A percentile compares a stretch with the other conserved stretches of the same genome.
phyloP scores from a whole-genome alignment of 2,329 filamentous ascomycete species.

The Alternaria sp. region DNA sequence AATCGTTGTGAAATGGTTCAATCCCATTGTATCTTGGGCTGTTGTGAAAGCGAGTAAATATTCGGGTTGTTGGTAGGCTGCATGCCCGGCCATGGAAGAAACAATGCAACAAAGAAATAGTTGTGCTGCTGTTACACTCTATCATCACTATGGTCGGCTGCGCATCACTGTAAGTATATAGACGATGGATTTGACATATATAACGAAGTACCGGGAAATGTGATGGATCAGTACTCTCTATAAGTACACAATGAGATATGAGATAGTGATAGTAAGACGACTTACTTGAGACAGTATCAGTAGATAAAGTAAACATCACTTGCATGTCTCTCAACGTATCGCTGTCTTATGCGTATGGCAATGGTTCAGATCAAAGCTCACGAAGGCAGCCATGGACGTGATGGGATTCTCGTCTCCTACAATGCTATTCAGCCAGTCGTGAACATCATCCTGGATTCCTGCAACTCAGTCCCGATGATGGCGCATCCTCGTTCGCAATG shows the following conservation, averaged over 20 bases:
- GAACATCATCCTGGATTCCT: neutral
- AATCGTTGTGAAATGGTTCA: neutral
- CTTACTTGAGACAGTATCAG: neutral
- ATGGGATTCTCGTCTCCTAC: neutral
- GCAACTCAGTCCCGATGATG: neutral
- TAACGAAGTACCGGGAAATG: neutral
- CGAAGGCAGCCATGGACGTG: neutral
- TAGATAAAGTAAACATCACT: neutral
- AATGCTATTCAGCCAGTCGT: neutral
- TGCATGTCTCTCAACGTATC: neutral
- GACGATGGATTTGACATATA: neutral
- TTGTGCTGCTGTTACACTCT: neutral
- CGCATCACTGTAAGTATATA: neutral
- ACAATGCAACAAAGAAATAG: neutral
- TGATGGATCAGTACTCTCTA: neutral
- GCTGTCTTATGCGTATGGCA: neutral
- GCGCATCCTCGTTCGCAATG: slow-evolving; percentile 2
- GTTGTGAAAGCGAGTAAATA: neutral
- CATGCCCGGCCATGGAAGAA: neutral
- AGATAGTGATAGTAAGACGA: neutral
- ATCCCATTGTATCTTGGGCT: neutral
- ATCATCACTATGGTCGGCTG: neutral
- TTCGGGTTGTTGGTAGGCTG: neutral
- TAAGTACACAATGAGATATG: neutral
- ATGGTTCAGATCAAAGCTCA: neutral